These are phyloP conservation scores for Sambucus nigra DNA, from an alignment of 129 eudicot species.

Conservation along the genomic window DNA sequence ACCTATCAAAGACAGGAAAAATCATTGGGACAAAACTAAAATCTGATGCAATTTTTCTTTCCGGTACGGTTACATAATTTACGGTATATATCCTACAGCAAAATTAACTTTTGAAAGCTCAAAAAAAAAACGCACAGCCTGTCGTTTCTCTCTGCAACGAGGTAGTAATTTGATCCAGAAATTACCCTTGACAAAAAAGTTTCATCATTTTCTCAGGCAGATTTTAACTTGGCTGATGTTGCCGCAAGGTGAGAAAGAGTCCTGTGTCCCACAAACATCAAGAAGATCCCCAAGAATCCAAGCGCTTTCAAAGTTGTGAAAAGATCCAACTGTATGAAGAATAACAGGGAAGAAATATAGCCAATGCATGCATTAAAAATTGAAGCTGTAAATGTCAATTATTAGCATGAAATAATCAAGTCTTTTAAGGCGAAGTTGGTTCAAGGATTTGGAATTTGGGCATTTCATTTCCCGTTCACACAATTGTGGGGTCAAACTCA, in stretches of 20 bases:
- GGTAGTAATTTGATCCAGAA: neutral
- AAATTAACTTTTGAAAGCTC: neutral
- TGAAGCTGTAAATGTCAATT: too few relatives aligned
- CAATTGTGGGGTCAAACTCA: too few relatives aligned
- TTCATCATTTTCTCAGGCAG: constrained; percentile 33
- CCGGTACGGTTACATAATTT: neutral
- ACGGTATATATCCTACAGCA: neutral
- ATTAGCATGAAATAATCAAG: too few relatives aligned
- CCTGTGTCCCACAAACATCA: constrained; percentile 84
- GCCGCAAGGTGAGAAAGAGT: constrained; percentile 84
- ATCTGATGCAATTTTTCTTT: constrained; percentile 4
- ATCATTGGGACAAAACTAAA: constrained; percentile 11
- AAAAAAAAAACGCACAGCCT: neutral
- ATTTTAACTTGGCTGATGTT: constrained; percentile 72
- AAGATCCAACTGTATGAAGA: constrained; percentile 55
- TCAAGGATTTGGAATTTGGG: too few relatives aligned
- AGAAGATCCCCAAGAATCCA: constrained; percentile 65
- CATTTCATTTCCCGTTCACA: too few relatives aligned
- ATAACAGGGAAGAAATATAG: neutral
- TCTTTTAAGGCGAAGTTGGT: too few relatives aligned
- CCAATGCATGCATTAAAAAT: too few relatives aligned
- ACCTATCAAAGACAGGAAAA: neutral
- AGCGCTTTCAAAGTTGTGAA: constrained; percentile 82
- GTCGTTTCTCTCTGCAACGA: neutral
- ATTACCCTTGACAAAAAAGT: neutral